Conservation (phyloP, 1,139 yeast species). For the Candida pseudoviswanathii region DNA sequence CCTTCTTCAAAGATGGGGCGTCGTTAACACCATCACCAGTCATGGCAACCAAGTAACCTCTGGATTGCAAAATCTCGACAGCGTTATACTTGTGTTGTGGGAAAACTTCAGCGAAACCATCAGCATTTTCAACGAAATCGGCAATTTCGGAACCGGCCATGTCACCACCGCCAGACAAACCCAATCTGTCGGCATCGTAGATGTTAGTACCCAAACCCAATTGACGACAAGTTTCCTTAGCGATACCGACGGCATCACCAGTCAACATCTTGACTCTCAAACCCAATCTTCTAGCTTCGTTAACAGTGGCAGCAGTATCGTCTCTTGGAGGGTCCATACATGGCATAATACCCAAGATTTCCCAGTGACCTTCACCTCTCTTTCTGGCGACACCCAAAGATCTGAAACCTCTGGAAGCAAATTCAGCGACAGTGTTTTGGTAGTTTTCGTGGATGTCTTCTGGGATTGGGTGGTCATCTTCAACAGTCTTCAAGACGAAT, state of each 20-base stretch:
- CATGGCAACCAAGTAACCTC: constrained; percentile 97
- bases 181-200: constrained; percentile 95
- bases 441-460: constrained; percentile 94
- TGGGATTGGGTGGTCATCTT: constrained; percentile 94
- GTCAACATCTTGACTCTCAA: constrained; percentile 96
- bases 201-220: constrained; percentile 96
- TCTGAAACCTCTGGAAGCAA: constrained; percentile 98
- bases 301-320: constrained; percentile 94
- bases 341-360: constrained; percentile 96
- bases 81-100: constrained; percentile 95
- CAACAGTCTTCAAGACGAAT: constrained; percentile 92
- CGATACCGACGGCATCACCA: constrained; percentile 99
- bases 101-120: constrained; percentile 97
- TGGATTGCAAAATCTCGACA: constrained; percentile 83
- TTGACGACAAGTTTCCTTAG: constrained; percentile 98
- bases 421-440: constrained; percentile 96
- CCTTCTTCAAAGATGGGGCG: constrained; percentile 95
- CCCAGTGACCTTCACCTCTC: constrained; percentile 99
- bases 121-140: constrained; percentile 94
- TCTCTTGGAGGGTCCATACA: constrained; percentile 99
- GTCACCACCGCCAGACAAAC: constrained; percentile 95
- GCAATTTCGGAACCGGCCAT: constrained; percentile 96
- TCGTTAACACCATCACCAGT: constrained; percentile 99
- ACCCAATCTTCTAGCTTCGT: constrained; percentile 92
- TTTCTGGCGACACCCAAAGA: constrained; percentile 98